phyloP scores from a whole-genome alignment of 306 rosid species.

The Cucurbita pepo region DNA sequence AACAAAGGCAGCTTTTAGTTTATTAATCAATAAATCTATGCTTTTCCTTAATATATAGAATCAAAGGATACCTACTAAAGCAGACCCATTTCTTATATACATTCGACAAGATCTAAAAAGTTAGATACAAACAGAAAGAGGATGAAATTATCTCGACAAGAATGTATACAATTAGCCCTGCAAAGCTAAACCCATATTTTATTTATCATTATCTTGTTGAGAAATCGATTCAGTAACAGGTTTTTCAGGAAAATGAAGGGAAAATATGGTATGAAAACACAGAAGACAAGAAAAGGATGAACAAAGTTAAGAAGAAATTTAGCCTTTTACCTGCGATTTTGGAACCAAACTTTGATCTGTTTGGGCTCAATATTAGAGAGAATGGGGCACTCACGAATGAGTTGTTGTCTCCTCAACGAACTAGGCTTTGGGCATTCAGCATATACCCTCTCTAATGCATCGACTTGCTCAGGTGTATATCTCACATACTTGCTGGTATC shows the following conservation, averaged over 20 bases:
- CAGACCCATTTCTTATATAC: not conserved
- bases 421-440: constrained; percentile 87
- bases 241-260: not conserved
- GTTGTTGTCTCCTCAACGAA: constrained; percentile 82
- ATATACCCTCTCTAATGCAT: constrained; percentile 88
- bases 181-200: not conserved
- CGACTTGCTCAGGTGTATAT: constrained; percentile 93
- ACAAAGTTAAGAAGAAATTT: not conserved
- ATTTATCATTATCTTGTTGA: not conserved
- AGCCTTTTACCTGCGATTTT: constrained; percentile 57
- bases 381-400: constrained; percentile 85
- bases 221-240: not conserved
- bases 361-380: constrained; percentile 83
- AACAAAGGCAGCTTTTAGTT: not conserved
- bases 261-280: not conserved
- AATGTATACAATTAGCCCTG: not conserved
- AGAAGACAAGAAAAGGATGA: not conserved
- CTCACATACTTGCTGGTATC: constrained; percentile 79
- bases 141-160: not conserved
- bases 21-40: not conserved
- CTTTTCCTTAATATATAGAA: not conserved
- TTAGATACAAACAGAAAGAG: not conserved
- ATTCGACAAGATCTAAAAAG: not conserved
- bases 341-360: constrained; percentile 99
- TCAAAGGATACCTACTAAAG: not conserved